Conservation (phyloP, 2,329 filamentous ascomycete species). For the Shiraia bambusicola region DNA sequence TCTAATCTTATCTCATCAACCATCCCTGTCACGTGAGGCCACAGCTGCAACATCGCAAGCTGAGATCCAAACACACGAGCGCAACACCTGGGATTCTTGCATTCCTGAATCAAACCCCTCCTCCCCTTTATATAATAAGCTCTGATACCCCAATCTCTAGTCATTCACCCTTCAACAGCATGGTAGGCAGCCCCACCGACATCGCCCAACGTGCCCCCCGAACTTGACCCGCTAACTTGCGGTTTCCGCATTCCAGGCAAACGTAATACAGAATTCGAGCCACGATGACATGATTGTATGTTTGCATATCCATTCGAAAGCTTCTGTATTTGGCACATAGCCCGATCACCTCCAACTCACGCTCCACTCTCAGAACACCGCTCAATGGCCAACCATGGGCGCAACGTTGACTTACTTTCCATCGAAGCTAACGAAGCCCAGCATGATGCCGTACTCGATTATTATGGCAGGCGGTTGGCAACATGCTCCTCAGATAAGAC, state of each 20-base stretch:
- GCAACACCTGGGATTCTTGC: constrained; percentile 12
- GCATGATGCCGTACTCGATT: constrained; percentile 98
- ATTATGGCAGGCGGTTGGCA: constrained; percentile 93
- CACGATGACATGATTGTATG: constrained; percentile 99
- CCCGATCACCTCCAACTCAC: background rate
- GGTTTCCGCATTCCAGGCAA: constrained; percentile 55
- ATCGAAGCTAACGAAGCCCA: constrained; percentile 48
- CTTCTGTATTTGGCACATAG: constrained; percentile 3
- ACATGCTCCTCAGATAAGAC: constrained; percentile 98
- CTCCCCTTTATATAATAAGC: background rate
- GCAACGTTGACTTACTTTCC: constrained; percentile 28
- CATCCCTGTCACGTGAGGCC: constrained; percentile 37
- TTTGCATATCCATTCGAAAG: constrained; percentile 27
- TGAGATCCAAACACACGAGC: constrained; percentile 24
- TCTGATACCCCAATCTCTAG: background rate
- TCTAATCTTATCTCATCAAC: constrained; percentile 38
- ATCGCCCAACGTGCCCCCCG: constrained; percentile 19
- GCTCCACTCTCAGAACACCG: background rate
- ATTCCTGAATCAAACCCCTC: constrained; percentile 9
- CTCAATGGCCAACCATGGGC: constrained; percentile 18
- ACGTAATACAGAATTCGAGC: constrained; percentile 80
- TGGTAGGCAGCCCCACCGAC: constrained; percentile 24
- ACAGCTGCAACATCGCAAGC: constrained; percentile 31
- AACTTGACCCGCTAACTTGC: constrained; percentile 34
- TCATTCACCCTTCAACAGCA: constrained; percentile 6